Percentiles rank a stretch among this genome's conserved stretches.
Conservation (phyloP, 1,284 basidiomycete species). For the Melanopsichium pennsylvanicum region DNA sequence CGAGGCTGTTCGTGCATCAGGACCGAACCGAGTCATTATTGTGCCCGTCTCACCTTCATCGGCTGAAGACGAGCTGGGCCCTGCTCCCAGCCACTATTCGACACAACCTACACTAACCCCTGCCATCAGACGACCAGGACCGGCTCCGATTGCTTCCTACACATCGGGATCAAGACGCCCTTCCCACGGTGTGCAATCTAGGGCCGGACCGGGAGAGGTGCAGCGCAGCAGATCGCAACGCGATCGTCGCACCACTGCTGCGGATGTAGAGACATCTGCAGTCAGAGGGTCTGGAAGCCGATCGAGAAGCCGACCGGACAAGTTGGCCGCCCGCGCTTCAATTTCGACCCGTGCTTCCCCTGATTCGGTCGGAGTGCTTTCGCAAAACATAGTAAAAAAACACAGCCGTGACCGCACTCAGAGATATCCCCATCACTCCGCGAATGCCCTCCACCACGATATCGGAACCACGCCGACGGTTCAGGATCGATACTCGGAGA, state of each 20-base stretch:
- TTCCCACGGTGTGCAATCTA: not conserved
- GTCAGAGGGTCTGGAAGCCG: not conserved
- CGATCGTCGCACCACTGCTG: not conserved
- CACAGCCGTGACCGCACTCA: conserved; percentile 4
- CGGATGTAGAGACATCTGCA: not conserved
- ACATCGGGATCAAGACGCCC: not conserved
- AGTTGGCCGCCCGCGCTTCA: conserved; percentile 2
- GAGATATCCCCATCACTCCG: not conserved
- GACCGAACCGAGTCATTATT: conserved; percentile 27
- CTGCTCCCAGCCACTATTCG: not conserved
- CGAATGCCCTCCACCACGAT: not conserved
- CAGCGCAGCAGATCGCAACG: conserved; percentile 14
- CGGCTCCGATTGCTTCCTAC: not conserved
- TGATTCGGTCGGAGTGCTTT: conserved; percentile 3
- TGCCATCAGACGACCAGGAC: conserved; percentile 3
- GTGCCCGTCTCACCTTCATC: not conserved
- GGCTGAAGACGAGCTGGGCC: not conserved
- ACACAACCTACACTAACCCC: not conserved
- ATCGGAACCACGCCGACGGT: not conserved
- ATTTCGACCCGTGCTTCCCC: conserved; percentile 7
- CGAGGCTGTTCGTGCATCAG: conserved; percentile 20
- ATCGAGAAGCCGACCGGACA: conserved; percentile 6
- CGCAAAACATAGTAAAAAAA: conserved; percentile 5
- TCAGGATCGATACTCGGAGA: conserved; percentile 3
- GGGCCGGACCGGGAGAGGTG: not conserved